Conservation (phyloP, 1,284 basidiomycete species). For the Ustilago esculenta region DNA sequence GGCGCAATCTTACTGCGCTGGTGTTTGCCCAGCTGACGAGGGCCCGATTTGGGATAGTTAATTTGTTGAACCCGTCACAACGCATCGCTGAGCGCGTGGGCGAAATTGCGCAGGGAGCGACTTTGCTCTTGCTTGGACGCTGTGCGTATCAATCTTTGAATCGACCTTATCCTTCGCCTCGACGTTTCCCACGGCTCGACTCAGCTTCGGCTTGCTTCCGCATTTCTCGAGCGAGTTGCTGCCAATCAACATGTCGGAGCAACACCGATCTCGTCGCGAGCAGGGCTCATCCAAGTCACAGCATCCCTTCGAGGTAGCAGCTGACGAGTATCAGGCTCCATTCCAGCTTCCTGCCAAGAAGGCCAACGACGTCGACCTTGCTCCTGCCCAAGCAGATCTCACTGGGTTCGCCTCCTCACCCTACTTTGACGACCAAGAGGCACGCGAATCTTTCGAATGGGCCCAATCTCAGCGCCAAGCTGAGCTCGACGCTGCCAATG, state of each 20-base stretch:
- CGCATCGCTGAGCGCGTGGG: no score
- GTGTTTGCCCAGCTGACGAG: no score
- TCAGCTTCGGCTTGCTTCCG: constrained; percentile 5
- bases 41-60: no score
- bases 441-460: constrained; percentile 58
- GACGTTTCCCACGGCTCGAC: background rate
- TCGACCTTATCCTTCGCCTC: no score
- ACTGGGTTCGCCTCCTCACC: constrained; percentile 50
- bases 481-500: constrained; percentile 22
- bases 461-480: constrained; percentile 30
- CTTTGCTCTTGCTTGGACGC: no score
- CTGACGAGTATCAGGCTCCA: constrained; percentile 63
- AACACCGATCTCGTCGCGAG: constrained; percentile 20
- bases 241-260: constrained; percentile 19
- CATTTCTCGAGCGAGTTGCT: background rate
- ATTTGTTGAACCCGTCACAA: no score
- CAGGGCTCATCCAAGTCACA: constrained; percentile 24
- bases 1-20: no score
- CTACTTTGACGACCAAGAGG: constrained; percentile 64
- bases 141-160: no score
- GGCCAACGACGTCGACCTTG: background rate
- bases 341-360: constrained; percentile 48
- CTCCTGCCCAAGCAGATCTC: constrained; percentile 2
- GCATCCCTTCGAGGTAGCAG: constrained; percentile 52
- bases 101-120: no score